A percentile compares a stretch with the other conserved stretches of the same genome.
Evolutionary conservation across 257 asterid species (phyloP).

Genomic region (Eustoma russellianum): DNA sequence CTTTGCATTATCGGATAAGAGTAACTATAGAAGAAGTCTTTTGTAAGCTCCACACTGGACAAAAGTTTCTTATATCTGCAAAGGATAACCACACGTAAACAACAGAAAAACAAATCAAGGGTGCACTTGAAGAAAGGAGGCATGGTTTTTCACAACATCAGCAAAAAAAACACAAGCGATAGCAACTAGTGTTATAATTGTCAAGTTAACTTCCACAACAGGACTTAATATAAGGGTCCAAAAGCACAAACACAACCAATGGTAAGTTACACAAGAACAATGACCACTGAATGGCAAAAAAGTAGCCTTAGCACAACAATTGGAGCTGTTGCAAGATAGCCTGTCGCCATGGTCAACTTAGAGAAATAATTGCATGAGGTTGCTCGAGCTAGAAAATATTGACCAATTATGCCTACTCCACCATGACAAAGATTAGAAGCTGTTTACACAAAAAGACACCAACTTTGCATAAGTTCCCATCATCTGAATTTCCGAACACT

Average conservation of each 20-base stretch:
- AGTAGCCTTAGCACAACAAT: too few species aligned
- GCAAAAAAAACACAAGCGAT: background rate
- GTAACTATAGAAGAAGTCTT: constrained; percentile 92
- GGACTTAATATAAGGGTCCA: background rate
- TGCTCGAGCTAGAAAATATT: too few species aligned
- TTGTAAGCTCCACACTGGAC: constrained; percentile 94
- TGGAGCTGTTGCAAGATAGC: too few species aligned
- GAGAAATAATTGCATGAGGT: too few species aligned
- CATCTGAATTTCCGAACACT: too few species aligned
- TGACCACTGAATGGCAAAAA: too few species aligned
- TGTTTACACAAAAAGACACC: too few species aligned
- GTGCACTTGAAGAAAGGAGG: background rate
- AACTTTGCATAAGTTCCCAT: too few species aligned
- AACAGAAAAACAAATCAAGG: background rate
- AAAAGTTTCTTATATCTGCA: constrained; percentile 97
- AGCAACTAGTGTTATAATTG: background rate
- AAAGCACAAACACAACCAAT: background rate
- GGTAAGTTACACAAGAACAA: background rate
- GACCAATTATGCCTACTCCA: too few species aligned
- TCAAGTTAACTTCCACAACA: constrained; percentile 1
- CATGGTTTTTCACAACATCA: background rate
- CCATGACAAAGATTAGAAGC: too few species aligned
- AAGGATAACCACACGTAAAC: constrained; percentile 12
- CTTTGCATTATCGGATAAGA: constrained; percentile 93
- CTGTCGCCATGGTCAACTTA: too few species aligned